Evolutionary conservation across 2,329 filamentous ascomycete species (phyloP), one percentile per base, ranked within the genome.

Genomic region (Calonectria ilicicola): DNA sequence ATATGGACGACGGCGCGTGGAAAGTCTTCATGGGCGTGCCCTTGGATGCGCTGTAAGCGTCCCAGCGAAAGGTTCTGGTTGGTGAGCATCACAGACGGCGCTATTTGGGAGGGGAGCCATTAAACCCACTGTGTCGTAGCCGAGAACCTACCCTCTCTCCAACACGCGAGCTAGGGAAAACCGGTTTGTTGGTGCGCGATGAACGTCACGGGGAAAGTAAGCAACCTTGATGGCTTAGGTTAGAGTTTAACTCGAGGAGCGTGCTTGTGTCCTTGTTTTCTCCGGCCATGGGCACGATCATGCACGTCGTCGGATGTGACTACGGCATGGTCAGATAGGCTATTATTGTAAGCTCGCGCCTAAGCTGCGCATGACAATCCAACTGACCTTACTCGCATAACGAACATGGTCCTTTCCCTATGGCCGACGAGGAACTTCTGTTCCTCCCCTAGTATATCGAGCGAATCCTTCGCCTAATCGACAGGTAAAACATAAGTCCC

Each of bases 301-400:
- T 62, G 58, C 58, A 29, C 12, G 58, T 29, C n/a, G 26, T 62
- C 58, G 58, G 38, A 44, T 44, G 38, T 40, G 35, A 62, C 58
- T 62, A 62, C 58, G 14, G 26, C 9, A 44, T 62, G 38, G 58
- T 23, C 58, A 62, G 38, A 62, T 62, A 62, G 23, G 58, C 58
- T 62, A 62, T 62, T 62, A 62, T 62, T 62, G 15, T 6, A 62
- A 62, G 38, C 35, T 44, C 58, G 35, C 35, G 58, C 38, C 58
- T 44, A 62, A 26, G 51, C 35, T 15, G 21, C 35, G 35, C 32
- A 62, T 62, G 56, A 44, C 35, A 62, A 29, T 44, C 56, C 26
- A 27, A 29, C 15, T 29, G 35, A 29, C 58, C 38, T 44, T 62
- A 62, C 58, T 62, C 58, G 58, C 58, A 56, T 56, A 49, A 44